Evolutionary conservation across 177 flowering plant genomes (phyloP).

Genomic region (Vitis hybrid): DNA sequence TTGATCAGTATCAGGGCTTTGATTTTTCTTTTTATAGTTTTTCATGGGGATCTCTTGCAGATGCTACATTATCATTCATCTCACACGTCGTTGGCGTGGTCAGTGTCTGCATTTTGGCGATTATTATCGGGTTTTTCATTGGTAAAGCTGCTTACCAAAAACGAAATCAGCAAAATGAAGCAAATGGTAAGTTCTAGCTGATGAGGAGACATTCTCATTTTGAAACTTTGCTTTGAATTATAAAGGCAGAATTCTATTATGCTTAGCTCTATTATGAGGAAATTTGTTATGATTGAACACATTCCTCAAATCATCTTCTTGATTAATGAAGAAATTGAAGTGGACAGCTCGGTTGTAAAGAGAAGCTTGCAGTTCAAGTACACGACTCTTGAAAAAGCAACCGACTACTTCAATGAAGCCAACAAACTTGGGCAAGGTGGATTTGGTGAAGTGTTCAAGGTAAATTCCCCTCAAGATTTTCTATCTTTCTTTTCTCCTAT

Average conservation of each 20-base stretch:
- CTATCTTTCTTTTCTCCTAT: neutral
- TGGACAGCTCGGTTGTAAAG: constrained; percentile 14
- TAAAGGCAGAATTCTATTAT: no score
- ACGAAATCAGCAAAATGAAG: neutral
- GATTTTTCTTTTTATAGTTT: neutral
- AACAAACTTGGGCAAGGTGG: constrained; percentile 67
- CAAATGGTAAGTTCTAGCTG: neutral
- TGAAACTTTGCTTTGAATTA: no score
- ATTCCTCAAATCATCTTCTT: neutral
- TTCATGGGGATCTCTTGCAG: constrained; percentile 14
- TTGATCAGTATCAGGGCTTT: neutral
- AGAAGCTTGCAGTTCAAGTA: constrained; percentile 46
- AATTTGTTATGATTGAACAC: no score
- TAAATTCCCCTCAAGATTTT: neutral
- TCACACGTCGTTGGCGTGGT: constrained; percentile 7
- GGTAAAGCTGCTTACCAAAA: constrained; percentile 18
- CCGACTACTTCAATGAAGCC: constrained; percentile 36
- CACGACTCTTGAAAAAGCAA: constrained; percentile 51
- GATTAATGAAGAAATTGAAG: constrained; percentile 13
- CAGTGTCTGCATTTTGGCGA: constrained; percentile 4
- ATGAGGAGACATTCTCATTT: no score
- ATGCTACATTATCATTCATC: neutral
- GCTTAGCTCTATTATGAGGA: no score
- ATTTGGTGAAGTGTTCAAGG: constrained; percentile 56
- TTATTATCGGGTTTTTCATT: constrained; percentile 18